These are phyloP conservation scores for Candida bentonensis DNA, from an alignment of 805 yeast genomes.

Conservation along the genomic window DNA sequence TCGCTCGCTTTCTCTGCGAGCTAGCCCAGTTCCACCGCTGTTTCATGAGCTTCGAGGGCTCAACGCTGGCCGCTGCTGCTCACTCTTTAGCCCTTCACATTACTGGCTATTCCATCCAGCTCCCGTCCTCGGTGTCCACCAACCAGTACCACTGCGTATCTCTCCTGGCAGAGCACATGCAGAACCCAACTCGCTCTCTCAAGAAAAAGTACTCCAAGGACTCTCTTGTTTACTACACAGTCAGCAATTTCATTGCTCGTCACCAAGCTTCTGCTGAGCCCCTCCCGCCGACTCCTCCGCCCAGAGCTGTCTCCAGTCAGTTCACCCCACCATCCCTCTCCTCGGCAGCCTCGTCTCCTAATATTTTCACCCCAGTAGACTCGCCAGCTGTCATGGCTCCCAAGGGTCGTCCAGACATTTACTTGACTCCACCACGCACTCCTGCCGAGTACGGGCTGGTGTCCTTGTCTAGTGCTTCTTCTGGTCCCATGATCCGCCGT, in stretches of 20 bases:
- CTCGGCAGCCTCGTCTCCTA: slow-evolving; percentile 15
- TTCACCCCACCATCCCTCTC: slow-evolving; percentile 24
- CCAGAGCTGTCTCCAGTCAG: slow-evolving; percentile 13
- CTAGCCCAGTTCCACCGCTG: slow-evolving; percentile 22
- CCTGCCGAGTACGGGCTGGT: slow-evolving; percentile 9
- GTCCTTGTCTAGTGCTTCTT: not conserved
- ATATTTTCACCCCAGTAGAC: slow-evolving; percentile 1
- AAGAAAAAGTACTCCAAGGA: slow-evolving; percentile 24
- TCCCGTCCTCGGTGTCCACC: slow-evolving; percentile 4
- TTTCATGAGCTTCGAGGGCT: slow-evolving; percentile 19
- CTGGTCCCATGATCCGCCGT: not conserved
- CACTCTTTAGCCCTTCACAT: slow-evolving; percentile 18
- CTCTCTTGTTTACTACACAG: slow-evolving; percentile 20
- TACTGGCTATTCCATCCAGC: slow-evolving; percentile 7
- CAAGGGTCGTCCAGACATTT: slow-evolving; percentile 5
- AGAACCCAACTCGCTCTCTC: slow-evolving; percentile 22
- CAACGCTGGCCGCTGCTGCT: slow-evolving; percentile 20
- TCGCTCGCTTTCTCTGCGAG: slow-evolving; percentile 23
- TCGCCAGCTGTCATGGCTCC: not conserved
- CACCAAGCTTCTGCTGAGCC: slow-evolving; percentile 11
- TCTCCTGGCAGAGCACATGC: slow-evolving; percentile 22
- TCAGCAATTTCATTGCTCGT: slow-evolving; percentile 18
- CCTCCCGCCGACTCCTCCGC: slow-evolving; percentile 10
- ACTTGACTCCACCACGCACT: slow-evolving; percentile 13
- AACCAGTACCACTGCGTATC: slow-evolving; percentile 19